Evolutionary conservation across 2,329 filamentous ascomycete species (phyloP).

Genomic region (Alternaria ventricosa): DNA sequence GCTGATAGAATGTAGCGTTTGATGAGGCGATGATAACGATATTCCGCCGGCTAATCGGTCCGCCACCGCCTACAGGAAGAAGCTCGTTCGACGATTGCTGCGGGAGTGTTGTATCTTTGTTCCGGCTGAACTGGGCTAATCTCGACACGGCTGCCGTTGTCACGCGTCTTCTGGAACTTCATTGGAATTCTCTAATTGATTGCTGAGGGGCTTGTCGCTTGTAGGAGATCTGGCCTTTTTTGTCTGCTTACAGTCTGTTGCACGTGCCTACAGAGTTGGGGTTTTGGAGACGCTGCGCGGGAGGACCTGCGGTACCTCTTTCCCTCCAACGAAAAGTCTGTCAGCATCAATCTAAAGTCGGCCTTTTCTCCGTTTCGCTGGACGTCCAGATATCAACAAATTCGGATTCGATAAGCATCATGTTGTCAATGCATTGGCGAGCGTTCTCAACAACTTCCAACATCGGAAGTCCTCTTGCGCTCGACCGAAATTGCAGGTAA

Average conservation of each 20-base stretch:
- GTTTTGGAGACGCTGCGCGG: neutral
- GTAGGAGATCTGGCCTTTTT: neutral
- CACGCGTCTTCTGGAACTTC: neutral
- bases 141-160: neutral
- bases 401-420: neutral
- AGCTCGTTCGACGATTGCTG: slow-evolving; percentile 8
- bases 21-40: slow-evolving; percentile 23
- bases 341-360: neutral
- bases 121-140: slow-evolving; percentile 20
- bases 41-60: slow-evolving; percentile 35
- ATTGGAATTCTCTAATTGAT: neutral
- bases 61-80: slow-evolving; percentile 23
- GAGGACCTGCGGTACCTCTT: slow-evolving; percentile 8
- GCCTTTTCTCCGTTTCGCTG: neutral
- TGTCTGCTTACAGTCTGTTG: neutral
- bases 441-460: neutral
- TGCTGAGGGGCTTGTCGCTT: slow-evolving; percentile 1
- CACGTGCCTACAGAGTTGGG: neutral
- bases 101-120: slow-evolving; percentile 18
- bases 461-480: neutral
- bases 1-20: slow-evolving; percentile 21
- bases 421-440: neutral
- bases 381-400: neutral
- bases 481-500: neutral
- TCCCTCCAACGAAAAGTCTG: neutral